Evolutionary conservation across 2,329 filamentous ascomycete species (phyloP), one percentile per base, ranked within the genome.

Genomic region (Pyricularia grisea): DNA sequence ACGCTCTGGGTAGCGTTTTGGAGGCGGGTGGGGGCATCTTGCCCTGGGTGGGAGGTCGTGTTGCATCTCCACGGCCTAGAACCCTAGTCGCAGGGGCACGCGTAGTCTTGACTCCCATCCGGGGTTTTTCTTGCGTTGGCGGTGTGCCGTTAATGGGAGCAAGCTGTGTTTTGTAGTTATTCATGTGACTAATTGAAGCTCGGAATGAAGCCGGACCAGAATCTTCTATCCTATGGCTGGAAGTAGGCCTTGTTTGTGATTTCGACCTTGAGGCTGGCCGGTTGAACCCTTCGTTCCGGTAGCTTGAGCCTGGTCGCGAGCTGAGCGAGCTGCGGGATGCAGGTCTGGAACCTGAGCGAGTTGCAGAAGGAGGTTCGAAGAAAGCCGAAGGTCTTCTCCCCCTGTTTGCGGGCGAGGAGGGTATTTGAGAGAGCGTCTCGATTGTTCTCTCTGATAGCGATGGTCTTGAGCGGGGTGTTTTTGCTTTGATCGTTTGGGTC

Each of bases 361-460:
- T 85, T 7, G 85, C 82, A 70, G 85, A 85, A n/a, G 88, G 83
- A 1, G 82, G 79, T 66, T 88, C 88, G 75, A 92, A 95, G 77
- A 97, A 93, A 69, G 87, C 88, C 0, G 92, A 92, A 10, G 85
- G 82, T 68, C 88, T 87, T 27, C 58, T 27, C 70, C 87, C 87
- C 68, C 84, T 87, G 65, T 91, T 78, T 0, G 87, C 87, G 4
- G 94, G 93, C 0, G 93, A 95, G 0, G 92, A 88, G 0, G 93
- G 92, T 33, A 97, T 81, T 65, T 88, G 87, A 3, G 93, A 86
- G 6, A 97, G 81, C 0, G 92, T 97, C 77, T 97, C 92, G 61
- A 97, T 89, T 0, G 94, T 96, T 70, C 94, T 85, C 74, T 97
- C 94, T 0, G 91, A 88, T 4, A 97, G 82, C 0, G 92, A 94